phyloP scores from a whole-genome alignment of 371 early-diverging fungal genomes.

The Mortierella sp. region DNA sequence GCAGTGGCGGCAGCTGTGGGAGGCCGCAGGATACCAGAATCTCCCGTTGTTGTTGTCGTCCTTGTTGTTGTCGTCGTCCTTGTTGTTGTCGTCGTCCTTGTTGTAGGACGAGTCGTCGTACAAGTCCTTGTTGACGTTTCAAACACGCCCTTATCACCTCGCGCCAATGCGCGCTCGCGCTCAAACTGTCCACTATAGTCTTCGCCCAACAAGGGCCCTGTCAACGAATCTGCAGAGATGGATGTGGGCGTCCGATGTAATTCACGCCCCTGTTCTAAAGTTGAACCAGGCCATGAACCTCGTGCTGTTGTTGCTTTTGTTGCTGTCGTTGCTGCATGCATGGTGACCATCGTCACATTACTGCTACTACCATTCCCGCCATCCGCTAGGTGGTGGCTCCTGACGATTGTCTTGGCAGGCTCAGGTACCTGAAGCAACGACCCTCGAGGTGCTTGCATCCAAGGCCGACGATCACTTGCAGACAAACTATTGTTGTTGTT shows the following conservation, averaged over 20 bases:
- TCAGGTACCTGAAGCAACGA: slow-evolving; percentile 17
- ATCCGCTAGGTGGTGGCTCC: too few species aligned
- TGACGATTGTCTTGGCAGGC: slow-evolving; percentile 5
- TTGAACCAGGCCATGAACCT: background rate
- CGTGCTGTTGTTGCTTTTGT: background rate
- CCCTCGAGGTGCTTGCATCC: too few species aligned
- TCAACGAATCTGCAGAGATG: slow-evolving; percentile 12
- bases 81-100: too few species aligned
- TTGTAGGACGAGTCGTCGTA: too few species aligned
- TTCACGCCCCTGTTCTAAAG: too few species aligned
- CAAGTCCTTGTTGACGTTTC: too few species aligned
- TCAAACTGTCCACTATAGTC: slow-evolving; percentile 43
- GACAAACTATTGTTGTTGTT: background rate
- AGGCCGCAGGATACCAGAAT: too few species aligned
- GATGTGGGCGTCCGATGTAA: background rate
- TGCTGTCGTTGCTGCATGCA: slow-evolving; percentile 19
- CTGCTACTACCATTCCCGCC: too few species aligned
- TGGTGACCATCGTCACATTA: slow-evolving; percentile 14
- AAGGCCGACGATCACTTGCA: too few species aligned
- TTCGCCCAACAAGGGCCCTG: slow-evolving; percentile 7
- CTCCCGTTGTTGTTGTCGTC: too few species aligned
- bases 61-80: too few species aligned
- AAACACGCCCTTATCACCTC: background rate
- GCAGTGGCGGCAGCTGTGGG: background rate
- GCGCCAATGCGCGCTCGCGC: slow-evolving; percentile 12